Conservation (phyloP, 345 rosid species). For the Chamaenerion angustifolium region DNA sequence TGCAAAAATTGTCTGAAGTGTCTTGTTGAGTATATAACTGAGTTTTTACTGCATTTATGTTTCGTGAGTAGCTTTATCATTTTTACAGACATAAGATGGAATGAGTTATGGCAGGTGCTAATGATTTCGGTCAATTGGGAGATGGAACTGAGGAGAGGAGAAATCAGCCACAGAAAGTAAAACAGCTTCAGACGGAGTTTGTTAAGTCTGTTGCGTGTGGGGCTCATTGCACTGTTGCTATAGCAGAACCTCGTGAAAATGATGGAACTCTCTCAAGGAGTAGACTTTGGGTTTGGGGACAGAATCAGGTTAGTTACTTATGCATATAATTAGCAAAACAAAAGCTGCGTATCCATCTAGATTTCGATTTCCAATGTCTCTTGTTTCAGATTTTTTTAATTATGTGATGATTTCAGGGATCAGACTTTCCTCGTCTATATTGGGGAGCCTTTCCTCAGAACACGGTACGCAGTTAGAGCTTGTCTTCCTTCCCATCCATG, state of each 20-base stretch:
- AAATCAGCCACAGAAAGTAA: slow-evolving; percentile 69
- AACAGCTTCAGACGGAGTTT: slow-evolving; percentile 65
- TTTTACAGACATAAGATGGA: background rate
- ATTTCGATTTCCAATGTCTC: background rate
- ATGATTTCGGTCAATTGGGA: slow-evolving; percentile 94
- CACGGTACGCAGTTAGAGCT: slow-evolving; percentile 26
- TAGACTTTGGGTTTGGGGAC: slow-evolving; percentile 99
- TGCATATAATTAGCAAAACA: background rate
- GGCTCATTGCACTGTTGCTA: slow-evolving; percentile 82
- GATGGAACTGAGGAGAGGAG: slow-evolving; percentile 87
- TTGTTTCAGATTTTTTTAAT: slow-evolving; percentile 4
- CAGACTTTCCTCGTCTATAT: slow-evolving; percentile 72
- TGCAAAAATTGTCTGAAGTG: background rate
- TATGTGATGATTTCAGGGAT: slow-evolving; percentile 41
- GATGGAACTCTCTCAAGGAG: slow-evolving; percentile 51
- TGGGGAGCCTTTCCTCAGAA: slow-evolving; percentile 71
- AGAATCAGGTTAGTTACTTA: slow-evolving; percentile 57
- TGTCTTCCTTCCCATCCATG: background rate
- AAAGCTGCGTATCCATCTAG: background rate
- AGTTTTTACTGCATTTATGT: background rate
- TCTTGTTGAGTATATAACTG: no score
- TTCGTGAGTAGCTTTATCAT: background rate
- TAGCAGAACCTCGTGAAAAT: slow-evolving; percentile 66
- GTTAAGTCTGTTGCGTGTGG: slow-evolving; percentile 91
- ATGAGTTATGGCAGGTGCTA: slow-evolving; percentile 39